Conservation (phyloP, 257 asterid species). For the Solanum acaule region DNA sequence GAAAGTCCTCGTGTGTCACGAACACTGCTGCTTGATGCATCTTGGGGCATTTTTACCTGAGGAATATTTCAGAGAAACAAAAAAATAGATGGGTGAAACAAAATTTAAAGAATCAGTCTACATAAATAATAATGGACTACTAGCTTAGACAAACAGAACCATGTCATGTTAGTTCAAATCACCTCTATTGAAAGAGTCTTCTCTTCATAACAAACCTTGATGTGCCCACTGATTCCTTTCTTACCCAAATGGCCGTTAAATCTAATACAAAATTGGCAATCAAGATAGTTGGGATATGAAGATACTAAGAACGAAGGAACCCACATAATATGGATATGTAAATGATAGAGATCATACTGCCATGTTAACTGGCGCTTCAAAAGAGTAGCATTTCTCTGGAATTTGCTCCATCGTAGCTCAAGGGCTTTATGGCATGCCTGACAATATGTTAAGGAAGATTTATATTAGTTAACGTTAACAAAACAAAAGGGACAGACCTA, state of each 20-base stretch:
- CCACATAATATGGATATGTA: slow-evolving; percentile 1
- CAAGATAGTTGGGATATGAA: slow-evolving; percentile 1
- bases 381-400: slow-evolving; percentile 58
- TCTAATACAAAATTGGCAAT: slow-evolving; percentile 24
- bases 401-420: slow-evolving; percentile 46
- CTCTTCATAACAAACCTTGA: slow-evolving; percentile 61
- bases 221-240: slow-evolving; percentile 81
- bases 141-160: background rate
- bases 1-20: slow-evolving; percentile 92
- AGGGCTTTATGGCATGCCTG: slow-evolving; percentile 71
- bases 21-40: slow-evolving; percentile 66
- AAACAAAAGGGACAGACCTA: background rate
- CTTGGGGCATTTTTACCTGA: slow-evolving; percentile 96
- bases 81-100: background rate
- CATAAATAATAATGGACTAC: background rate
- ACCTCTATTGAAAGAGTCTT: slow-evolving; percentile 89
- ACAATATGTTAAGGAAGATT: background rate
- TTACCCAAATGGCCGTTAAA: slow-evolving; percentile 80
- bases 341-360: slow-evolving; percentile 54
- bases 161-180: slow-evolving; percentile 13
- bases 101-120: background rate
- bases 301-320: background rate
- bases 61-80: background rate
- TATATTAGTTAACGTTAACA: background rate
- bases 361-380: slow-evolving; percentile 78